These are phyloP conservation scores for Escallonia rubra DNA, from an alignment of 129 eudicot genomes.

Conservation along the genomic window DNA sequence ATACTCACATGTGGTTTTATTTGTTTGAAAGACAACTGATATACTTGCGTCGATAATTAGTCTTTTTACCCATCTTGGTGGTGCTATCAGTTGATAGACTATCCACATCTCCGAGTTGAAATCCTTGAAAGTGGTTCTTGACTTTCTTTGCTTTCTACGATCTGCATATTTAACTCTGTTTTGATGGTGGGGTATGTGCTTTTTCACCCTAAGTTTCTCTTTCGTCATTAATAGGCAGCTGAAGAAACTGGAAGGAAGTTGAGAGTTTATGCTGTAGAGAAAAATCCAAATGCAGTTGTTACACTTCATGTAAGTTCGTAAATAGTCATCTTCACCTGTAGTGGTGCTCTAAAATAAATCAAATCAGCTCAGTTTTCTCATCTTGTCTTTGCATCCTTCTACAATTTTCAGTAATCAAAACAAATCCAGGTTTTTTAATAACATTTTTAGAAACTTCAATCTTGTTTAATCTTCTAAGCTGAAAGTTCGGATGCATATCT, in stretches of 20 bases:
- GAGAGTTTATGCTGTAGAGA: slow-evolving; percentile 93
- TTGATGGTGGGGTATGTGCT: neutral
- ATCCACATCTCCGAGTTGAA: neutral
- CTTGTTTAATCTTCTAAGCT: no score
- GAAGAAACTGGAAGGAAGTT: slow-evolving; percentile 90
- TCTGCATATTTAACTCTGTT: neutral
- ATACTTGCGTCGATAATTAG: no score
- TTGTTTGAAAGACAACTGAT: no score
- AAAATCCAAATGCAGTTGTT: slow-evolving; percentile 95
- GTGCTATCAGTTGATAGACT: no score
- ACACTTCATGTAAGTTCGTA: slow-evolving; percentile 81
- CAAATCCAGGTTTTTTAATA: no score
- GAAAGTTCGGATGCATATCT: no score
- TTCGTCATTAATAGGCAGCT: slow-evolving; percentile 55
- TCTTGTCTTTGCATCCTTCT: neutral
- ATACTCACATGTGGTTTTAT: neutral
- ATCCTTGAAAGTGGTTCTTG: slow-evolving; percentile 3
- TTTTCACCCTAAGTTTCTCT: neutral
- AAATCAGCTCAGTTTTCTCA: neutral
- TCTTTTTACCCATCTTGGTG: no score
- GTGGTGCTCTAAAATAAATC: no score
- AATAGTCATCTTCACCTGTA: neutral
- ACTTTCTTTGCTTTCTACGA: neutral
- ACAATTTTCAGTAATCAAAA: neutral
- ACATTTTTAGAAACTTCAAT: no score